Base-by-base conservation (phyloP, 2,329 filamentous ascomycete species). In the Colletotrichum limetticola region DNA sequence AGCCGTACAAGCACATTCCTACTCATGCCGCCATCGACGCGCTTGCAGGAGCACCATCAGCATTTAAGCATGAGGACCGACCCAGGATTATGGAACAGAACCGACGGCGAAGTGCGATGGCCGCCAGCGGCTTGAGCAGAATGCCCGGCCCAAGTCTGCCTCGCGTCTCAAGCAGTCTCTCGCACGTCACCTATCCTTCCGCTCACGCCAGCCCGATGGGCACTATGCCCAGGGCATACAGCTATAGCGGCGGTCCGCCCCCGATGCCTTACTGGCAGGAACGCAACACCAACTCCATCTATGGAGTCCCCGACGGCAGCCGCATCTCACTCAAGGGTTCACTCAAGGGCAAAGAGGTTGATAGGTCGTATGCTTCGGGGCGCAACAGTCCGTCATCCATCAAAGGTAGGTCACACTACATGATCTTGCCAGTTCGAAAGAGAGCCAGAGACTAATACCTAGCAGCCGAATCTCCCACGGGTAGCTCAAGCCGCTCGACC, bases 11-110 rank as follows among this genome's bases (percentile, higher is more conserved):
- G 65, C 90, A 92, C 78, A 80, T 90, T 24, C 89, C 90, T n/a
- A 91, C 84, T 16, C 91, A 92, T 78, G 90, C 90, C 32, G 89
- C 88, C 58, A 78, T 84, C 14, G 90, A 92, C 79, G 89, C 90
- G 56, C 80, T 91, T 56, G 83, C 85, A 26, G 87, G 86, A 35
- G 88, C 87, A 3, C 89, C 89, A 11, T 83, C 86, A 1, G 85
- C 83, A 75, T 90, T 86, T 85, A 86, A 85, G 72, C 77, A 82
- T 8, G 82, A 84, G 14, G 87, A 90, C 75, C 81, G 84, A 56
- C 77, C 80, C 28, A 85, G 80, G 73, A 88, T 90, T 65, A 79
- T 86, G 71, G 87, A 88, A 76, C 82, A 87, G 76, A 88, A 89
- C 79, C 83, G 83, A 66, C 83, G 84, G 71, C 83, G 87, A 75